Base-by-base conservation (phyloP, 2,329 filamentous ascomycete species). In the Seiridium unicorne region DNA sequence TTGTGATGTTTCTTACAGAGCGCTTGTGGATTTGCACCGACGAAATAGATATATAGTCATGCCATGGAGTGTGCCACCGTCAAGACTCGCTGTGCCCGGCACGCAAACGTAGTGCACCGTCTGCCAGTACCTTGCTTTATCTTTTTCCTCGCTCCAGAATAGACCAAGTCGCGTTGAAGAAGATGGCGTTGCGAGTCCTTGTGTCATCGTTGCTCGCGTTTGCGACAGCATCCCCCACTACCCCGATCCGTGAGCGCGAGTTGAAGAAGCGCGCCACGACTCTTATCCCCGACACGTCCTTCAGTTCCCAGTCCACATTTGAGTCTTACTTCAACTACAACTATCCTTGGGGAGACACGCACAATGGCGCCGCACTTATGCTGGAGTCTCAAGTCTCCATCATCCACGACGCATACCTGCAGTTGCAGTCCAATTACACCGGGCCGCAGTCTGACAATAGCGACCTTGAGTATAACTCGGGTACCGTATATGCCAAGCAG, bases 401-500 rank as follows among this genome's bases (percentile, higher is more conserved):
- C 48, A 51, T 54, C 31, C 42, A 51, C 1, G 49, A 59, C 38
- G 48, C 47, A 18, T 59, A 59, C 9, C 38, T 59, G 35, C 48
- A 59, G 31, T 48, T 59, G 9, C 18, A 44, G 13, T 53, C 47
- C 38, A 54, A 44, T 10, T 59, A 59, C 31, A 54, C 57, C 11
- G 48, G 57, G 8, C 57, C 47, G 4, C 47, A 54, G 35, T 31
- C 38, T 2, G 18, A 34, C 4, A 48, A 51, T 7, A 59, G 47
- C 57, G 51, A 36, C 31, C 38, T 59, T 5, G 34, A 13, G 4
- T 59, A 59, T n/a, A 18, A 44, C 38, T 60, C 66, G 2, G 69
- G 70, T 8, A 76, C 78, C 1, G 69, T 79, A 1, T 73, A 77
- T 54, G 75, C 77, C n/a, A 76, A 77, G 60, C 69, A 76, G 40